These are phyloP conservation scores for Aspergillus ibericus DNA, from an alignment of 2,329 filamentous ascomycete genomes.

Conservation along the genomic window DNA sequence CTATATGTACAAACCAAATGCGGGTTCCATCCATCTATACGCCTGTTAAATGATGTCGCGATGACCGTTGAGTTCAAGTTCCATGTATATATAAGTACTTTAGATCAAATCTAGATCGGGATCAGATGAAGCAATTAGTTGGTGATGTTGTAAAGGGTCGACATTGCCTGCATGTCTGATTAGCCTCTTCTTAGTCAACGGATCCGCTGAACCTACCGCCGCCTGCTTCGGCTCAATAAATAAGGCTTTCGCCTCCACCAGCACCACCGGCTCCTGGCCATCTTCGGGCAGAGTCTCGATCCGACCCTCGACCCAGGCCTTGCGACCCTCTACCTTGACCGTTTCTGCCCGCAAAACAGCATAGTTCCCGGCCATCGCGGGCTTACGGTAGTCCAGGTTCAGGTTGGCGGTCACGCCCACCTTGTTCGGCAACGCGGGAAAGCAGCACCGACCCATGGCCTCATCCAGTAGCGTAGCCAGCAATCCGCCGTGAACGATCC, in stretches of 20 bases:
- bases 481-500: slow-evolving; percentile 85
- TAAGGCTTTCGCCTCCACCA: slow-evolving; percentile 81
- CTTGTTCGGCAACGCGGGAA: slow-evolving; percentile 81
- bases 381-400: slow-evolving; percentile 77
- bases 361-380: slow-evolving; percentile 72
- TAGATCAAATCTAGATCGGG: background rate
- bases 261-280: slow-evolving; percentile 62
- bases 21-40: background rate
- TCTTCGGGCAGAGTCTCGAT: slow-evolving; percentile 74
- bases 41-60: background rate
- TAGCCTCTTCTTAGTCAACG: background rate
- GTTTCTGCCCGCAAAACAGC: slow-evolving; percentile 78
- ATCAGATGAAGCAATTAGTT: background rate
- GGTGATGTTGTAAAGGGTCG: background rate
- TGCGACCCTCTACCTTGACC: slow-evolving; percentile 82
- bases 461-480: slow-evolving; percentile 93
- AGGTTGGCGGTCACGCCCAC: slow-evolving; percentile 80
- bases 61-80: background rate
- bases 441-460: slow-evolving; percentile 82
- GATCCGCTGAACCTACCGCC: slow-evolving; percentile 56
- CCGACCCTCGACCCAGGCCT: slow-evolving; percentile 88
- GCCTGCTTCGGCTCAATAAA: slow-evolving; percentile 88
- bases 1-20: background rate
- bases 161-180: background rate
- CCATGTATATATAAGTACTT: background rate